These are phyloP conservation scores for Rhododendron ovatum DNA, from an alignment of 148 eudicot species.

Conservation along the genomic window DNA sequence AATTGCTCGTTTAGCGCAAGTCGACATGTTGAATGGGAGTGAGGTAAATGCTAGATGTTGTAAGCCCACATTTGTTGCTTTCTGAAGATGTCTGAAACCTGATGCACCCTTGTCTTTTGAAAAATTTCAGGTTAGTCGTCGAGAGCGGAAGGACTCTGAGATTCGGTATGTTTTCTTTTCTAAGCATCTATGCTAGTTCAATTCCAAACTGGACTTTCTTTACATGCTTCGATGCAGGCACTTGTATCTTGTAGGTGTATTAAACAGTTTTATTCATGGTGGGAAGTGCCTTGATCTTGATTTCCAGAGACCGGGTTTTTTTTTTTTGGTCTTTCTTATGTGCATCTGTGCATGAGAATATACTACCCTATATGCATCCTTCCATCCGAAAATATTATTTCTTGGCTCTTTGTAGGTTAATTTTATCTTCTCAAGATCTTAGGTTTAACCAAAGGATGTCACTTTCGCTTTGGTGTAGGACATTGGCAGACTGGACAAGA, in stretches of 20 bases:
- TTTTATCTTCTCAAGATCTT: neutral
- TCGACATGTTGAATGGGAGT: conserved; percentile 77
- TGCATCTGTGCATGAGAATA: neutral
- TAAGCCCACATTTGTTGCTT: neutral
- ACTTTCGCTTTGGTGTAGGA: neutral
- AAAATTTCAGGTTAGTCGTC: conserved; percentile 55
- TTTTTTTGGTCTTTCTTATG: neutral
- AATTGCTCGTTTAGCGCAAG: conserved; percentile 75
- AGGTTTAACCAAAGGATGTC: neutral
- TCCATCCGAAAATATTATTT: neutral
- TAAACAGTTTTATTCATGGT: neutral
- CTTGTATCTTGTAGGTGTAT: neutral
- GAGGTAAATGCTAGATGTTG: conserved; percentile 50
- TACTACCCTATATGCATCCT: neutral
- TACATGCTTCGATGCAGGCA: neutral
- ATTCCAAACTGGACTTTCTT: neutral
- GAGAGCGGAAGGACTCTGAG: conserved; percentile 94
- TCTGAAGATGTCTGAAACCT: conserved; percentile 4
- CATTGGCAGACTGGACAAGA: neutral
- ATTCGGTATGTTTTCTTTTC: conserved; percentile 53
- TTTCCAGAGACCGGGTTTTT: neutral
- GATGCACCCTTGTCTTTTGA: conserved; percentile 16
- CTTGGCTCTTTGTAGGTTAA: neutral
- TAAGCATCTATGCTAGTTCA: neutral
- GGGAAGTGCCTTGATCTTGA: neutral